Conservation (phyloP, 1,284 basidiomycete species). For the Flammula alnicola region DNA sequence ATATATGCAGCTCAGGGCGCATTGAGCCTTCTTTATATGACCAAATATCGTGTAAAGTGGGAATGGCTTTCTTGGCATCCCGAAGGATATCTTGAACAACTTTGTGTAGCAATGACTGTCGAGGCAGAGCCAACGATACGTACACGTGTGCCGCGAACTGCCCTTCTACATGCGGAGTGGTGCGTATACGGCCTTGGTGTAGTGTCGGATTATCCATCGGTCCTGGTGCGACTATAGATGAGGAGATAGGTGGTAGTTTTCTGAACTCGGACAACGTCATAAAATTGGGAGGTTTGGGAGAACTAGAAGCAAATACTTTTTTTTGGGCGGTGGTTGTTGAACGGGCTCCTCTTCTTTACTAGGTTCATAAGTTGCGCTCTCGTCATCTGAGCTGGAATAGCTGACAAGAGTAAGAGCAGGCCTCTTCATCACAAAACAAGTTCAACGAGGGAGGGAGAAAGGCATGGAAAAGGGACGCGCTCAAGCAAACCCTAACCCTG, state of each 20-base stretch:
- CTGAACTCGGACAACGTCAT: slow-evolving; percentile 42
- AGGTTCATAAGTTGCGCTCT: slow-evolving; percentile 11
- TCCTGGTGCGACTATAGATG: slow-evolving; percentile 46
- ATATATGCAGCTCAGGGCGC: slow-evolving; percentile 64
- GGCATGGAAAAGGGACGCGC: background rate
- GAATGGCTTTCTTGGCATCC: slow-evolving; percentile 46
- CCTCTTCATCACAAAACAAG: slow-evolving; percentile 33
- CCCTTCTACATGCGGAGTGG: slow-evolving; percentile 76
- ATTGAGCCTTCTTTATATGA: slow-evolving; percentile 19
- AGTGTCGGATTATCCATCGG: slow-evolving; percentile 69
- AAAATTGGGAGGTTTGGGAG: slow-evolving; percentile 1
- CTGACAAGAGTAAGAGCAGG: slow-evolving; percentile 30
- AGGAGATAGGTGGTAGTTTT: slow-evolving; percentile 64
- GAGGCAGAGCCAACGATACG: slow-evolving; percentile 56
- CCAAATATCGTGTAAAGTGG: slow-evolving; percentile 53
- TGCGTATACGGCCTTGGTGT: slow-evolving; percentile 81
- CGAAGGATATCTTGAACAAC: slow-evolving; percentile 54
- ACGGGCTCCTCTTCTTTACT: slow-evolving; percentile 5
- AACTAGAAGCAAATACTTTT: slow-evolving; percentile 27
- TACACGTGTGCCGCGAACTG: slow-evolving; percentile 81
- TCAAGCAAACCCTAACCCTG: slow-evolving; percentile 28
- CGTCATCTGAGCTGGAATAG: slow-evolving; percentile 40
- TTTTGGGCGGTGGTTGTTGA: slow-evolving; percentile 29
- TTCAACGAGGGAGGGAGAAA: background rate
- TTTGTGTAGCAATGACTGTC: slow-evolving; percentile 44